Percentiles rank a stretch among this genome's conserved stretches.
phyloP scores from a whole-genome alignment of 805 yeast species.

The Wickerhamiella nectarea region DNA sequence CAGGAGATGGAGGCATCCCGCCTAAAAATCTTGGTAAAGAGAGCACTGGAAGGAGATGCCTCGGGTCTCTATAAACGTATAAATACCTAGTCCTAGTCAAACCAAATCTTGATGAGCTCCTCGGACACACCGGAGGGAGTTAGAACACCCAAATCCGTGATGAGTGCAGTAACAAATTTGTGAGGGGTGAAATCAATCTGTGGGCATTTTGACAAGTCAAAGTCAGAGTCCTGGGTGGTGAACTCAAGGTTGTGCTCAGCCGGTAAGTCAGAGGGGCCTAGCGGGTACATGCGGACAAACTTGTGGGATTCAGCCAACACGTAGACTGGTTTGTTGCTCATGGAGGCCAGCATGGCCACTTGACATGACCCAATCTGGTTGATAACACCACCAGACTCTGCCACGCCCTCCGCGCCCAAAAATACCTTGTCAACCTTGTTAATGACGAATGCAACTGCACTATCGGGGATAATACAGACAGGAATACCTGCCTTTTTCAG shows the following conservation, averaged over 20 bases:
- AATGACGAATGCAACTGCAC: constrained; percentile 85
- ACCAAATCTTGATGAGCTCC: constrained; percentile 96
- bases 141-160: constrained; percentile 90
- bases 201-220: constrained; percentile 36
- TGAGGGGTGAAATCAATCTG: constrained; percentile 89
- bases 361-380: constrained; percentile 88
- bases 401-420: constrained; percentile 98
- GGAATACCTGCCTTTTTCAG: constrained; percentile 68
- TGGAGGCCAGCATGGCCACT: constrained; percentile 81
- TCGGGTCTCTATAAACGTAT: neutral
- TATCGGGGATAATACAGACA: constrained; percentile 74
- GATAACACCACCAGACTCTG: constrained; percentile 96
- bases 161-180: constrained; percentile 85
- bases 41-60: constrained; percentile 1
- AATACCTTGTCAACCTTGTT: constrained; percentile 85
- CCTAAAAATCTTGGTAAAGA: neutral
- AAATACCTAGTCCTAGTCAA: constrained; percentile 38
- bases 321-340: constrained; percentile 82
- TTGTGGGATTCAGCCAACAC: constrained; percentile 92
- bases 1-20: neutral
- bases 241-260: constrained; percentile 32
- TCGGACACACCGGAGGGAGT: constrained; percentile 98
- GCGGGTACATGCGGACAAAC: constrained; percentile 89
- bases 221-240: constrained; percentile 21
- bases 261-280: constrained; percentile 85